Evolutionary conservation across 2,329 filamentous ascomycete species (phyloP).

Genomic region (Fusarium floridanum): DNA sequence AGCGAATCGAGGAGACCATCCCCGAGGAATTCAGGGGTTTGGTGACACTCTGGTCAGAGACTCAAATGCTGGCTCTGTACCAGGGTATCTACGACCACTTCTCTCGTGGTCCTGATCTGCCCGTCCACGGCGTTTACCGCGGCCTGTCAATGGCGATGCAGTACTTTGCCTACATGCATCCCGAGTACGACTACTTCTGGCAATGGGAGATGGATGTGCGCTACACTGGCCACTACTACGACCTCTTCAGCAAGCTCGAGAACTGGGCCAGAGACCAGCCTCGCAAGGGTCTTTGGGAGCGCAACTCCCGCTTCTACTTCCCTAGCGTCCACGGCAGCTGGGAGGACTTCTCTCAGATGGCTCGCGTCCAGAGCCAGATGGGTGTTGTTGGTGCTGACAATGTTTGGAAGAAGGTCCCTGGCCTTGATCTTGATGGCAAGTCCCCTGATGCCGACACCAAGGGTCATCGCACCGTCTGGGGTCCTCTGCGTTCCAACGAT

Average conservation of each 20-base stretch:
- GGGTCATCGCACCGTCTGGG: constrained; percentile 78
- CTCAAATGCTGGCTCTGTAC: constrained; percentile 92
- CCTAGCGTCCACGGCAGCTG: constrained; percentile 81
- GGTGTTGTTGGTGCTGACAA: constrained; percentile 75
- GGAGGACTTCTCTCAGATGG: constrained; percentile 82
- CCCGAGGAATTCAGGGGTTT: constrained; percentile 90
- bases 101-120: constrained; percentile 73
- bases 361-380: constrained; percentile 80
- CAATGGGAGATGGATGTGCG: constrained; percentile 96
- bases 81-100: constrained; percentile 87
- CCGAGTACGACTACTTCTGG: constrained; percentile 93
- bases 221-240: constrained; percentile 89
- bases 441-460: constrained; percentile 50
- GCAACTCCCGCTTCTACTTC: constrained; percentile 82
- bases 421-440: constrained; percentile 56
- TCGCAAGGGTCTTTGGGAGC: constrained; percentile 84
- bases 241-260: constrained; percentile 77
- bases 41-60: constrained; percentile 92
- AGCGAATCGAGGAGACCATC: constrained; percentile 75
- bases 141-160: constrained; percentile 95
- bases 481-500: constrained; percentile 78
- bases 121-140: constrained; percentile 92
- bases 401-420: constrained; percentile 70
- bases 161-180: constrained; percentile 88
- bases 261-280: constrained; percentile 80